phyloP scores from a whole-genome alignment of 768 basidiomycete species.

The Russula brevipes region DNA sequence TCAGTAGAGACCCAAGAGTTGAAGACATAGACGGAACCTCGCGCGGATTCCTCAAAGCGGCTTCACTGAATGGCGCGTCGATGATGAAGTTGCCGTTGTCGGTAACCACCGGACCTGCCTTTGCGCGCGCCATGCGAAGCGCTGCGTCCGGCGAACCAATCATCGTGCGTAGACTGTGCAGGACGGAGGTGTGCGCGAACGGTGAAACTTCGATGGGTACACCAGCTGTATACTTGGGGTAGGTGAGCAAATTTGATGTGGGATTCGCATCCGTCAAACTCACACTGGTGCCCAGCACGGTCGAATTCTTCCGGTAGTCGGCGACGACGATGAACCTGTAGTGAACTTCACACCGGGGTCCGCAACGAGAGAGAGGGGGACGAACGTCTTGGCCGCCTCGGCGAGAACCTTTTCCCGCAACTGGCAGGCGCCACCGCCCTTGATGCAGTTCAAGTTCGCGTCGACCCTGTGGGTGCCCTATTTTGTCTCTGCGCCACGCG shows the following conservation, averaged over 20 bases:
- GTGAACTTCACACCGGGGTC: not conserved
- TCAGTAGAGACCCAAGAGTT: not conserved
- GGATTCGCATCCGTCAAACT: slow-evolving; percentile 30
- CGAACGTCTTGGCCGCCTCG: slow-evolving; percentile 85
- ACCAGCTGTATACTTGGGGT: slow-evolving; percentile 70
- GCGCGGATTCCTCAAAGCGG: slow-evolving; percentile 44
- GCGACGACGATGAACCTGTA: slow-evolving; percentile 83
- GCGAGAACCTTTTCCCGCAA: slow-evolving; percentile 96
- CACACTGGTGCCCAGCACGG: slow-evolving; percentile 76
- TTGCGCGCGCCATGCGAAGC: slow-evolving; percentile 91
- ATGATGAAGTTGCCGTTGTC: slow-evolving; percentile 99
- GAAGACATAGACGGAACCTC: slow-evolving; percentile 55
- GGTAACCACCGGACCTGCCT: slow-evolving; percentile 92
- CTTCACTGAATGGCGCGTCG: slow-evolving; percentile 82
- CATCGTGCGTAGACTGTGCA: slow-evolving; percentile 55
- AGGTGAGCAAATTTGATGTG: slow-evolving; percentile 9
- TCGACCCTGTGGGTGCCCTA: slow-evolving; percentile 61
- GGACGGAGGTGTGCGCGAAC: slow-evolving; percentile 88
- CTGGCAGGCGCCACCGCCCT: slow-evolving; percentile 96
- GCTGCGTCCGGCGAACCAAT: slow-evolving; percentile 64
- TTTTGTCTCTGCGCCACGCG: not conserved
- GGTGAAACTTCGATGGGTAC: slow-evolving; percentile 97
- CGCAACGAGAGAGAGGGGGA: slow-evolving; percentile 16
- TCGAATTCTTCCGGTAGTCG: slow-evolving; percentile 91
- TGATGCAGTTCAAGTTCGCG: slow-evolving; percentile 82